Percentiles rank a stretch among this genome's conserved stretches.
Conservation (phyloP, 805 yeast species). For the Cyberlindnera saturnus region DNA sequence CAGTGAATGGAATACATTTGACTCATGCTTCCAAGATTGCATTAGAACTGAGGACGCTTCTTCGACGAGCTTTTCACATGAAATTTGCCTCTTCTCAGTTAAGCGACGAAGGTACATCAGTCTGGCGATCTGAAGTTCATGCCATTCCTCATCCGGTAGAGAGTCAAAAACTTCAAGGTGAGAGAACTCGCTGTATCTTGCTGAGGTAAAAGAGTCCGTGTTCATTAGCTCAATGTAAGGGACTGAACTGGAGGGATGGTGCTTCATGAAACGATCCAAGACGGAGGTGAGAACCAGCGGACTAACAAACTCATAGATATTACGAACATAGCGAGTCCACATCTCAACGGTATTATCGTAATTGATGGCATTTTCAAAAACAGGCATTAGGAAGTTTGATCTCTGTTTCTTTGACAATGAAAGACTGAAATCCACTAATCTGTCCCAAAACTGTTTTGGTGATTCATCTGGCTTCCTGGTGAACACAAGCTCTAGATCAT, state of each 20-base stretch:
- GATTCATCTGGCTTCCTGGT: conserved; percentile 13
- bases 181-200: neutral
- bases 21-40: conserved; percentile 1
- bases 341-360: conserved; percentile 3
- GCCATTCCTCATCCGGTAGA: neutral
- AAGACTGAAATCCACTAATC: neutral
- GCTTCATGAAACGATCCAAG: conserved; percentile 6
- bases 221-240: conserved; percentile 14
- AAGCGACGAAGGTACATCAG: neutral
- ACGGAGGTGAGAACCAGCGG: neutral
- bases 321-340: conserved; percentile 10
- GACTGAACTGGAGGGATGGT: conserved; percentile 3
- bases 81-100: neutral
- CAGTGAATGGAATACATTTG: conserved; percentile 36
- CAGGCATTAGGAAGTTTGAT: neutral
- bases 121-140: neutral
- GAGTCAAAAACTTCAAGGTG: neutral
- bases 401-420: conserved; percentile 10
- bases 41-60: neutral
- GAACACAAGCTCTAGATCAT: conserved; percentile 30
- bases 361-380: conserved; percentile 12
- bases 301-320: conserved; percentile 6
- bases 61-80: neutral
- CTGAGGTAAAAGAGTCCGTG: neutral
- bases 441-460: conserved; percentile 6